Conservation (phyloP, 2,329 filamentous ascomycete species). For the Colletotrichum sp. region DNA sequence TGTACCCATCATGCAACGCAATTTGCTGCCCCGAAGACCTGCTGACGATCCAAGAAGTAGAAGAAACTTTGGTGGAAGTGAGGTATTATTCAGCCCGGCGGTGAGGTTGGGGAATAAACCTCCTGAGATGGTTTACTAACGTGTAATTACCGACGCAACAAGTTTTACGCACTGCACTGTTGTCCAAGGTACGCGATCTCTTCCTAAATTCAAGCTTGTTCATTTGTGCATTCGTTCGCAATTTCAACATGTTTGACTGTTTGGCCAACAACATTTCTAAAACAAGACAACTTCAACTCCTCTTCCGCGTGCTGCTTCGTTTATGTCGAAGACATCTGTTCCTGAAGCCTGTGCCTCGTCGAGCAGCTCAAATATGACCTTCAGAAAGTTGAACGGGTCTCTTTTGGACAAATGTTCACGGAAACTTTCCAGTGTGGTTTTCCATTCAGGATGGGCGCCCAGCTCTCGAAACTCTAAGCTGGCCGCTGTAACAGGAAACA, state of each 20-base stretch:
- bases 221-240: not conserved
- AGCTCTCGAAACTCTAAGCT: not conserved
- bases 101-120: not conserved
- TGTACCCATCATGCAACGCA: not conserved
- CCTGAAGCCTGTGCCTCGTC: not conserved
- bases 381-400: not conserved
- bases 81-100: not conserved
- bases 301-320: not conserved
- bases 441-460: not conserved
- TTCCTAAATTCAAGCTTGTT: not conserved
- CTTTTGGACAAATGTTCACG: not conserved
- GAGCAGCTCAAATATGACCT: not conserved
- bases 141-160: not conserved
- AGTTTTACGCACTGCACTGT: not conserved
- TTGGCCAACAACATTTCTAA: not conserved
- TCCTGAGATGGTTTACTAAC: not conserved
- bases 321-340: not conserved
- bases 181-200: not conserved
- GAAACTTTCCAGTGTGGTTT: not conserved
- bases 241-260: not conserved
- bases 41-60: not conserved
- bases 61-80: not conserved
- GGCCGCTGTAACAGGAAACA: not conserved
- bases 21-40: not conserved
- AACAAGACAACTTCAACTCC: not conserved